Evolutionary conservation across 306 rosid species (phyloP).

Genomic region (Trifolium dubium): DNA sequence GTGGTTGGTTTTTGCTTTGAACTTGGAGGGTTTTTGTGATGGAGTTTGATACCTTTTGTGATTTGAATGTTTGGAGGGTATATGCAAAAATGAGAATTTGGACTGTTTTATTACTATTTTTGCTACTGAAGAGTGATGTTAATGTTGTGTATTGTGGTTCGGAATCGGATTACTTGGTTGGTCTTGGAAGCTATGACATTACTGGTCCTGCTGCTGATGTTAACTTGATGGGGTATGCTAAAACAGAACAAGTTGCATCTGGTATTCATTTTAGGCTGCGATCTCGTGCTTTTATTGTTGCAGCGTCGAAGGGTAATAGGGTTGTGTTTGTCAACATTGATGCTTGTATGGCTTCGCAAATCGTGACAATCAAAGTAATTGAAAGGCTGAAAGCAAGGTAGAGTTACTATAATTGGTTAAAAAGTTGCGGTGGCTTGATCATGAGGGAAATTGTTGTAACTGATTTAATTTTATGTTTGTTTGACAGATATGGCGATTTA

Average conservation of each 20-base stretch:
- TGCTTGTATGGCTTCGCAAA: conserved; percentile 93
- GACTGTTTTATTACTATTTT: conserved; percentile 40
- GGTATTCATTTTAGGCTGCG: conserved; percentile 86
- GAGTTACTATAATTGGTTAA: conserved; percentile 10
- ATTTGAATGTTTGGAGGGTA: conserved; percentile 36
- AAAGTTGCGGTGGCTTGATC: conserved; percentile 16
- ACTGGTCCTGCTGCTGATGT: conserved; percentile 99
- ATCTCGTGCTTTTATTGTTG: conserved; percentile 83
- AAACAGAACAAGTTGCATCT: conserved; percentile 65
- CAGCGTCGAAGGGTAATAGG: conserved; percentile 69
- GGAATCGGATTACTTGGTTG: conserved; percentile 72
- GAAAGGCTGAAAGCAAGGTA: conserved; percentile 88
- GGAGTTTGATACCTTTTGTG: conserved; percentile 34
- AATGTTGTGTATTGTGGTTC: conserved; percentile 54
- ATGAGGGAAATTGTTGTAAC: not conserved
- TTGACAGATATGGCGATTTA: conserved; percentile 77
- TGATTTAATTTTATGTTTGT: conserved; percentile 27
- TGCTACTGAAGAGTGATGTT: conserved; percentile 42
- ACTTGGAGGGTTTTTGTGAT: conserved; percentile 31
- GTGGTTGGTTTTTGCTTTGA: conserved; percentile 1
- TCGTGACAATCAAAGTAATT: conserved; percentile 74
- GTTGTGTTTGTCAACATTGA: conserved; percentile 91
- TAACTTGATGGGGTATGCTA: conserved; percentile 95
- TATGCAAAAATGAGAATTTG: conserved; percentile 35
- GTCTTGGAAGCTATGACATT: conserved; percentile 89